These are phyloP conservation scores for Candida nitratophila DNA, from an alignment of 805 yeast genomes.

Conservation along the genomic window DNA sequence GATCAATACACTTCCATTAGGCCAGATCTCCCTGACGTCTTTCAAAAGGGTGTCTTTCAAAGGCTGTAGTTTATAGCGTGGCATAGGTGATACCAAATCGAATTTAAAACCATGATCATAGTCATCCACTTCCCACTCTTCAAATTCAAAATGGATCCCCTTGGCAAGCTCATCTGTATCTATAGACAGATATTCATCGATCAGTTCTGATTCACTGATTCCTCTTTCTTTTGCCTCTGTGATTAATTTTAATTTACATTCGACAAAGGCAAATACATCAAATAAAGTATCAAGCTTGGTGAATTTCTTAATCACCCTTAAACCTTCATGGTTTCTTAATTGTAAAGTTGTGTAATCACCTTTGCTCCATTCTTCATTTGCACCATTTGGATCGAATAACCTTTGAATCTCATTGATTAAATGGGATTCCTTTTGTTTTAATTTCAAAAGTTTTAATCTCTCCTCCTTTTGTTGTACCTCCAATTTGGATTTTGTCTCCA, in stretches of 20 bases:
- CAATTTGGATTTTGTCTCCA: constrained; percentile 13
- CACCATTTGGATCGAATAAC: constrained; percentile 1
- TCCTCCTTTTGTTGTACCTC: constrained; percentile 14
- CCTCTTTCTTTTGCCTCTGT: constrained; percentile 5
- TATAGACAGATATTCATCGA: constrained; percentile 1
- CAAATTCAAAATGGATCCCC: not conserved
- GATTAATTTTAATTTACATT: constrained; percentile 26
- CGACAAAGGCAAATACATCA: constrained; percentile 46
- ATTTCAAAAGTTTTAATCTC: constrained; percentile 7
- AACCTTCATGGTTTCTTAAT: constrained; percentile 48
- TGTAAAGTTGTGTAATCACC: constrained; percentile 38
- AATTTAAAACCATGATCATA: constrained; percentile 22
- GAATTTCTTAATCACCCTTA: constrained; percentile 39
- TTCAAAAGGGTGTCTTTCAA: constrained; percentile 8
- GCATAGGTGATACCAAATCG: constrained; percentile 30
- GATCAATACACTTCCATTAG: constrained; percentile 29
- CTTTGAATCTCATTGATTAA: constrained; percentile 10
- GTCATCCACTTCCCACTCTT: constrained; percentile 5
- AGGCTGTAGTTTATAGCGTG: constrained; percentile 24
- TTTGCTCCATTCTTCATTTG: constrained; percentile 14
- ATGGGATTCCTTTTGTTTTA: constrained; percentile 15
- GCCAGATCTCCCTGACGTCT: constrained; percentile 27
- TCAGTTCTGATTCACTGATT: constrained; percentile 7
- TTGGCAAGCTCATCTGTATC: not conserved
- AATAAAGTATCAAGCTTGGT: constrained; percentile 28